Base-by-base conservation (phyloP, 768 basidiomycete genomes). In the Suillus americanus region DNA sequence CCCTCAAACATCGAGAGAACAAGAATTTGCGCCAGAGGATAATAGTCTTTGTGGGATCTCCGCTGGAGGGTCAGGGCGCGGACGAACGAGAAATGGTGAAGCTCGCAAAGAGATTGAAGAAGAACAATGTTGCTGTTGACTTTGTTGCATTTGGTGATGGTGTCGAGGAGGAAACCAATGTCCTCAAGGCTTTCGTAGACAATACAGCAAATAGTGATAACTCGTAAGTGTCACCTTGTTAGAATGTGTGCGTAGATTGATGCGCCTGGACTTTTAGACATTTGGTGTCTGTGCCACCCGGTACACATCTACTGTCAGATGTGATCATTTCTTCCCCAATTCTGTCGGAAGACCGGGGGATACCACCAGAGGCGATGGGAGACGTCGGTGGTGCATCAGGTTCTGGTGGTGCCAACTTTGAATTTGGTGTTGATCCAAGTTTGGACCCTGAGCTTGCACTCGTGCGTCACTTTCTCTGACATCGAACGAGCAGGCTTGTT, bases 41-140 rank as follows among this genome's bases (percentile, higher is more conserved):
- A 70, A 88, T 99, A 73, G 92, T 94, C 51, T 97, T 99, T 69
- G 89, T 95, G 62, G 95, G 89, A 18, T 96, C 94, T 4, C 97
- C 97, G 2, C 78, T 95, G n/a, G 82, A 85, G 25, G 89, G 87
- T 37, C 74, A 80, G 37, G 88, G 82, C 9, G 86, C 89, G 13
- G 89, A 92, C 64, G 91, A 94, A 73, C 88, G 90, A 69, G 82
- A 83, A 62, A 89, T 96, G 85, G 81, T 92, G 69, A 90, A 89
- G 74, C 85, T 99, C 41, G 97, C 96, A 12, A 97, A 96, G 83
- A 97, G 95, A 77, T 83, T 99, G 66, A 98, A 98, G 84, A 99
- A 99, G 89, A 99, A 99, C 77, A 99, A 98, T 71, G 95, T 99
- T 50, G 93, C 96, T 1, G 85, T 99, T 30, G 97, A 99, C 77